phyloP scores from a whole-genome alignment of 495 filamentous ascomycete species.

The Physcia stellaris region DNA sequence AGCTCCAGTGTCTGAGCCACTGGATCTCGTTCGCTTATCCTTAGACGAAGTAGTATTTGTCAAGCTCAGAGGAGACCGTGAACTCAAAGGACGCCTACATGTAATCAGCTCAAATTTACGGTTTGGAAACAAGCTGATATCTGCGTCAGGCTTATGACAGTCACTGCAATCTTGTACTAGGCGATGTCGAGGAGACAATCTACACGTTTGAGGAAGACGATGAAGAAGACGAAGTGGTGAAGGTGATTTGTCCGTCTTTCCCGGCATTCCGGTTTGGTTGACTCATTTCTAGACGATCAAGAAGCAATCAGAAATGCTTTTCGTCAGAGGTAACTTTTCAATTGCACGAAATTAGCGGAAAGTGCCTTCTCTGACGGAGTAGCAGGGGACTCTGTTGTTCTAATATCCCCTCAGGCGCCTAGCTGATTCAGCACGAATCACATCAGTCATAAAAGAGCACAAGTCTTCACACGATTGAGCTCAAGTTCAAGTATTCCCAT shows the following conservation, averaged over 20 bases:
- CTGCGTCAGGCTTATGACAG: constrained; percentile 77
- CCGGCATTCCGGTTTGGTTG: neutral
- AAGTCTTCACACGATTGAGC: neutral
- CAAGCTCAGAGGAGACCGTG: constrained; percentile 87
- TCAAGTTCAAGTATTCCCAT: neutral
- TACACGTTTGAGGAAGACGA: constrained; percentile 78
- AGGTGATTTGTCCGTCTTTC: constrained; percentile 22
- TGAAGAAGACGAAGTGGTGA: constrained; percentile 61
- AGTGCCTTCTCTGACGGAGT: too few relatives aligned
- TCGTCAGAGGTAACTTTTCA: constrained; percentile 81
- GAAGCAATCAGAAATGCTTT: constrained; percentile 98
- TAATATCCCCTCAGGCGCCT: constrained; percentile 70
- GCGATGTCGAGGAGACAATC: constrained; percentile 94
- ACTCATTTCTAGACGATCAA: constrained; percentile 69
- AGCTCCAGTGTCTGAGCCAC: constrained; percentile 63
- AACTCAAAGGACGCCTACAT: constrained; percentile 88
- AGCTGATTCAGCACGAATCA: constrained; percentile 2
- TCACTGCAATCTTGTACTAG: constrained; percentile 96
- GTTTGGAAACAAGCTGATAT: constrained; percentile 1
- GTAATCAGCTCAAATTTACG: constrained; percentile 38
- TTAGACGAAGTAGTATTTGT: constrained; percentile 95
- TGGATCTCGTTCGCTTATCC: constrained; percentile 87
- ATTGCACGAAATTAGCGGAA: too few relatives aligned
- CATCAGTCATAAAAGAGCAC: neutral
- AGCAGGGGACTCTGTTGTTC: constrained; percentile 84